phyloP scores from a whole-genome alignment of 2,329 filamentous ascomycete species.

The Exserohilum turcica region DNA sequence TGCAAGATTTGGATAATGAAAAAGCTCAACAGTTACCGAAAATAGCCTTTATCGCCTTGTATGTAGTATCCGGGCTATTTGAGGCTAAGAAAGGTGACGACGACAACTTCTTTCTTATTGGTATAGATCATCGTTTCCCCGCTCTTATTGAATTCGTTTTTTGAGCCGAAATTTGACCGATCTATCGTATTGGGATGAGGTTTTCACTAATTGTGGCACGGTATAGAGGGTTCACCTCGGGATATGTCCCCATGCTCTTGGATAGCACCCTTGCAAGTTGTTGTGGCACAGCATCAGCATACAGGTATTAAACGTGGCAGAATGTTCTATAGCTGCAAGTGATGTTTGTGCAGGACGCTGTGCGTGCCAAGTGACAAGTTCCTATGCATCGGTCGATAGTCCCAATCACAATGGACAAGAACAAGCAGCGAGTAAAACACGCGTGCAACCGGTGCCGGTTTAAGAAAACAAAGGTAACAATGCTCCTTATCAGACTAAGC shows the following conservation, averaged over 20 bases:
- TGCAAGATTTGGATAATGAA: constrained; percentile 4
- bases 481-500: neutral
- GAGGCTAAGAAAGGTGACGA: neutral
- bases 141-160: neutral
- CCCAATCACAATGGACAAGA: neutral
- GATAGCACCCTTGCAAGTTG: neutral
- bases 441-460: constrained; percentile 10
- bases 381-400: neutral
- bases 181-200: neutral
- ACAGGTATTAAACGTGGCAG: neutral
- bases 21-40: neutral
- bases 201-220: neutral
- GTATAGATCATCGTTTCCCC: neutral
- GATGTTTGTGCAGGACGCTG: neutral
- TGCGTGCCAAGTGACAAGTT: neutral
- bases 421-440: constrained; percentile 9
- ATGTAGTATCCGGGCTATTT: neutral
- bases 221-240: constrained; percentile 1
- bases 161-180: constrained; percentile 3
- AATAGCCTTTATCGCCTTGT: neutral
- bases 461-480: constrained; percentile 14
- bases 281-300: constrained; percentile 3
- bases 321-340: neutral
- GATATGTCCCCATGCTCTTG: neutral
- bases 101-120: neutral